phyloP scores from a whole-genome alignment of 2,329 filamentous ascomycete species.

The Diaporthe vaccinii region DNA sequence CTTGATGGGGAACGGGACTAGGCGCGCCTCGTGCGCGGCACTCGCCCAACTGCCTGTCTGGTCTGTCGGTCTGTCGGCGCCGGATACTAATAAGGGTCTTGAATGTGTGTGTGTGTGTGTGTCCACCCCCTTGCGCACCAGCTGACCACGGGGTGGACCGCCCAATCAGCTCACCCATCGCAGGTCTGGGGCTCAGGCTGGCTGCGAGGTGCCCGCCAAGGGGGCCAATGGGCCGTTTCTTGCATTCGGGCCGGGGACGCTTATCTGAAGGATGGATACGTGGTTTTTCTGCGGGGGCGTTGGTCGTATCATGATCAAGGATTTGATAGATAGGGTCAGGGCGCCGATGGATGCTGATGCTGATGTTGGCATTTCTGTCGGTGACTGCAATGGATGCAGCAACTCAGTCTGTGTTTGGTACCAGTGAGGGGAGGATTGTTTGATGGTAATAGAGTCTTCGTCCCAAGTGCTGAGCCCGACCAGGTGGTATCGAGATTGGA shows the following conservation, averaged over 20 bases:
- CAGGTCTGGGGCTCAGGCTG: background rate
- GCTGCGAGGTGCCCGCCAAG: conserved; percentile 14
- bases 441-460: conserved; percentile 10
- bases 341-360: background rate
- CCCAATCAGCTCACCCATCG: conserved; percentile 21
- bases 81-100: conserved; percentile 9
- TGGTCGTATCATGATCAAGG: background rate
- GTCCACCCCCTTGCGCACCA: background rate
- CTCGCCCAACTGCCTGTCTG: background rate
- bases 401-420: background rate
- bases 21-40: conserved; percentile 6
- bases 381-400: background rate
- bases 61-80: background rate
- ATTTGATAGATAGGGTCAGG: conserved; percentile 4
- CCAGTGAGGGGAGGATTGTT: background rate
- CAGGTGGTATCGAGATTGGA: conserved; percentile 25
- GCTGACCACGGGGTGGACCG: conserved; percentile 19
- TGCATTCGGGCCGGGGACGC: conserved; percentile 19
- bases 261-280: conserved; percentile 30
- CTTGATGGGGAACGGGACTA: background rate
- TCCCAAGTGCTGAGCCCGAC: conserved; percentile 6
- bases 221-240: conserved; percentile 17
- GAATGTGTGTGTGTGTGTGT: background rate
- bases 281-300: background rate
- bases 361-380: background rate